phyloP scores from a whole-genome alignment of 345 rosid genomes.

The Anastatica hierochuntica region DNA sequence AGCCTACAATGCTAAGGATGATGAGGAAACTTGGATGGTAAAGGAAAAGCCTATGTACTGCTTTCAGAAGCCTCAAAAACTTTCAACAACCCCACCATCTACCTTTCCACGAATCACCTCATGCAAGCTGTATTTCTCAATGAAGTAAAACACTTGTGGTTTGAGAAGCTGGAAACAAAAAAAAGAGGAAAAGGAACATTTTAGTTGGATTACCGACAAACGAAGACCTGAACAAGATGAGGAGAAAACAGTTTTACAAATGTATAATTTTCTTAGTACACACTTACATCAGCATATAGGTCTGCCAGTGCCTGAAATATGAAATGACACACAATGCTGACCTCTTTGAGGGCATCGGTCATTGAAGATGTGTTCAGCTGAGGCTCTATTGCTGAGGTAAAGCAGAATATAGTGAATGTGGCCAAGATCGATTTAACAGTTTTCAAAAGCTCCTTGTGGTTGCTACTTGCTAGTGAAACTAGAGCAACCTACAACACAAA shows the following conservation, averaged over 20 bases:
- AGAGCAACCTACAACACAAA: slow-evolving; percentile 63
- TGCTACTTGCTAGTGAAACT: slow-evolving; percentile 92
- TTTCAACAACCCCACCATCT: slow-evolving; percentile 17
- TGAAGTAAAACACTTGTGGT: slow-evolving; percentile 74
- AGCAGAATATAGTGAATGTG: slow-evolving; percentile 66
- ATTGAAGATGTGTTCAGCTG: slow-evolving; percentile 90
- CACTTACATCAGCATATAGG: slow-evolving; percentile 94
- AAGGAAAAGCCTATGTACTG: slow-evolving; percentile 5
- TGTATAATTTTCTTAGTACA: slow-evolving; percentile 6
- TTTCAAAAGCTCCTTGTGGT: slow-evolving; percentile 74
- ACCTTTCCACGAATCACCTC: slow-evolving; percentile 92
- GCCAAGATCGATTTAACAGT: slow-evolving; percentile 97
- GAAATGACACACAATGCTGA: slow-evolving; percentile 23
- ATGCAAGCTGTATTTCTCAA: slow-evolving; percentile 74
- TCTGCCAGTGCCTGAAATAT: slow-evolving; percentile 77
- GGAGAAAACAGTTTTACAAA: neutral
- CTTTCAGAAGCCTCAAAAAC: slow-evolving; percentile 8
- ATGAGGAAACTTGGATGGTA: neutral
- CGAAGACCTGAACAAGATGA: neutral
- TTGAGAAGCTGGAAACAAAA: slow-evolving; percentile 96
- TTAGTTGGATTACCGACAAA: slow-evolving; percentile 4
- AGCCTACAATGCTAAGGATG: neutral
- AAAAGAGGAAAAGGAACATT: slow-evolving; percentile 3
- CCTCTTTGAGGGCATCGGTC: slow-evolving; percentile 97
- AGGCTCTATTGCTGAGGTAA: slow-evolving; percentile 93